Evolutionary conservation across 2,329 filamentous ascomycete genomes (phyloP).

Genomic region (Tolypocladium cylindrosporum): DNA sequence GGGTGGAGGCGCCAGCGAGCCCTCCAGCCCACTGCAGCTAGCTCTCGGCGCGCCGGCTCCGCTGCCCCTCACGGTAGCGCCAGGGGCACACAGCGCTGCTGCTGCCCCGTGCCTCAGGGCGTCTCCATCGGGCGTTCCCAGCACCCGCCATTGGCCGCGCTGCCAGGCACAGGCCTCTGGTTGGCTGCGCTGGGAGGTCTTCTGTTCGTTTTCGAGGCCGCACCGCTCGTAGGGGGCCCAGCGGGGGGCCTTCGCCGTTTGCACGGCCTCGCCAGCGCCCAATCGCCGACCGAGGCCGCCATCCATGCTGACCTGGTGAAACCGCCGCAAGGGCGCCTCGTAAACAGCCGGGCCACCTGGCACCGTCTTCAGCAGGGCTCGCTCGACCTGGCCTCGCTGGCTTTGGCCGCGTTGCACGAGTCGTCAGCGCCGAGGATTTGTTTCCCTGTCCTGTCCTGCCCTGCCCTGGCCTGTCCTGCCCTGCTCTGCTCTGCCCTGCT

Average conservation of each 20-base stretch:
- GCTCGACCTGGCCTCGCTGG: no score
- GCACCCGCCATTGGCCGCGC: slow-evolving; percentile 5
- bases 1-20: background rate
- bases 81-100: background rate
- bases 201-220: background rate
- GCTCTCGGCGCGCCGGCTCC: background rate
- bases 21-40: background rate
- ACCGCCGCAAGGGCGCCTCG: background rate
- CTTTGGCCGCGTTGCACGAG: no score
- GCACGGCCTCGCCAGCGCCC: background rate
- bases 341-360: no score
- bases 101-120: background rate
- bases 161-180: slow-evolving; percentile 8
- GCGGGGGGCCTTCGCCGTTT: background rate
- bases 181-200: slow-evolving; percentile 2
- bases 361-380: no score
- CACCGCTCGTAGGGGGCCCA: background rate
- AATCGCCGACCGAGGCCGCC: background rate
- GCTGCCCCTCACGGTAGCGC: background rate
- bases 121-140: background rate
- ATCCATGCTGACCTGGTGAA: background rate
- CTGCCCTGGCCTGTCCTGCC: background rate
- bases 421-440: no score
- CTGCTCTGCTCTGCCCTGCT: background rate
- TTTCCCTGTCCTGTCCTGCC: background rate